Evolutionary conservation across 257 asterid genomes (phyloP).

Genomic region (Rauvolfia tetraphylla): DNA sequence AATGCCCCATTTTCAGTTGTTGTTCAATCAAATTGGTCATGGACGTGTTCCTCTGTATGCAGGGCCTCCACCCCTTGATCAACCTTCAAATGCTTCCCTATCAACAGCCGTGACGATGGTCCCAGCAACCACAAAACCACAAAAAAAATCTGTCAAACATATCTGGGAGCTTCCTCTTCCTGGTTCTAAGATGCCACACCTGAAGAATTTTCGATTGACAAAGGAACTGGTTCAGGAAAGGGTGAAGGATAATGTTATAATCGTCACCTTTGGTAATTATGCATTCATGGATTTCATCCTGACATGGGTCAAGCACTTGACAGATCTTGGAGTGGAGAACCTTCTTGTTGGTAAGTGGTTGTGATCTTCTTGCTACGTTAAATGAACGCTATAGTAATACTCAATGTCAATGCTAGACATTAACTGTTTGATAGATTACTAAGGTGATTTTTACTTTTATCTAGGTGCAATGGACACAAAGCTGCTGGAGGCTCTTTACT

Average conservation of each 20-base stretch:
- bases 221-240: constrained; percentile 76
- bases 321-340: constrained; percentile 80
- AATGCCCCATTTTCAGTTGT: not conserved
- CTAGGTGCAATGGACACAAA: constrained; percentile 99
- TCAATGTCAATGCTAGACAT: constrained; percentile 7
- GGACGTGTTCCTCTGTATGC: constrained; percentile 24
- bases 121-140: constrained; percentile 26
- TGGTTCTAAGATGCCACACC: constrained; percentile 84
- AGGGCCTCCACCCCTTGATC: constrained; percentile 34
- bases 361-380: constrained; percentile 15
- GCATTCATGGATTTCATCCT: constrained; percentile 98
- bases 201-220: constrained; percentile 63
- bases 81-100: constrained; percentile 39
- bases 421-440: constrained; percentile 17
- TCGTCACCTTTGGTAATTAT: constrained; percentile 91
- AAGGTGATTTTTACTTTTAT: not conserved
- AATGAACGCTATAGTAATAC: constrained; percentile 4
- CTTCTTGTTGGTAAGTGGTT: constrained; percentile 78
- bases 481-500: constrained; percentile 86
- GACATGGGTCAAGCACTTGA: constrained; percentile 93
- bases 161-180: constrained; percentile 75
- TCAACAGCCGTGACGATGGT: constrained; percentile 24
- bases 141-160: constrained; percentile 37
- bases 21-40: not conserved
- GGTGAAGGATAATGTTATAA: constrained; percentile 65